phyloP scores from a whole-genome alignment of 257 asterid species.

The Solanum peruvianum region DNA sequence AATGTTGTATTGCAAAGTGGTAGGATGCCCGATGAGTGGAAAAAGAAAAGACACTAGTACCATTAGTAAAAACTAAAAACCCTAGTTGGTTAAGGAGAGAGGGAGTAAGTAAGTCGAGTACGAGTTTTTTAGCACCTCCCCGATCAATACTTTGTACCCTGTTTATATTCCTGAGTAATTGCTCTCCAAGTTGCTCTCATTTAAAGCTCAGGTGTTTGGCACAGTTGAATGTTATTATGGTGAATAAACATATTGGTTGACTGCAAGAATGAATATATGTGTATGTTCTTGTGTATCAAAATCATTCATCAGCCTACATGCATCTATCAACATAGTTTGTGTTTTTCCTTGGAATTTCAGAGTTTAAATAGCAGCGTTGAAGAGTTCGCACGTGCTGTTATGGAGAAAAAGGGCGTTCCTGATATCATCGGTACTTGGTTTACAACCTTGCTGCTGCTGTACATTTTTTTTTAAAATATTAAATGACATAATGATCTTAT shows the following conservation, averaged over 20 bases:
- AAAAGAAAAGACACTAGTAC: not conserved
- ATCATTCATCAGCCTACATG: not conserved
- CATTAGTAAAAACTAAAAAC: not conserved
- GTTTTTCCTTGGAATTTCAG: conserved; percentile 14
- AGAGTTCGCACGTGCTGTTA: conserved; percentile 54
- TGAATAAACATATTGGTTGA: not conserved
- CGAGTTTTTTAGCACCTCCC: not conserved
- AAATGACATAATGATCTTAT: not conserved
- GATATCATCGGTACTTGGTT: conserved; percentile 60
- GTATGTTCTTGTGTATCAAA: not conserved
- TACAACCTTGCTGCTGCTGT: not conserved
- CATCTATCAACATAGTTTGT: not conserved
- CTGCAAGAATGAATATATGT: not conserved
- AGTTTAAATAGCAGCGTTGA: conserved; percentile 64
- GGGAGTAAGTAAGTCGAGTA: not conserved
- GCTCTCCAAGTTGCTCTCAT: not conserved
- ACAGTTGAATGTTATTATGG: not conserved
- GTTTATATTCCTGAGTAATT: not conserved
- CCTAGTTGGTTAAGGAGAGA: not conserved
- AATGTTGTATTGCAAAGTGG: not conserved
- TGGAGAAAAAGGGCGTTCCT: conserved; percentile 75
- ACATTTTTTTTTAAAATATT: not conserved
- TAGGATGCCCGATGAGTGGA: not conserved
- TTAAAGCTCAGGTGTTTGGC: not conserved
- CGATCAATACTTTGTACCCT: not conserved